phyloP scores from a whole-genome alignment of 768 basidiomycete species.

The Auricularia cornea region DNA sequence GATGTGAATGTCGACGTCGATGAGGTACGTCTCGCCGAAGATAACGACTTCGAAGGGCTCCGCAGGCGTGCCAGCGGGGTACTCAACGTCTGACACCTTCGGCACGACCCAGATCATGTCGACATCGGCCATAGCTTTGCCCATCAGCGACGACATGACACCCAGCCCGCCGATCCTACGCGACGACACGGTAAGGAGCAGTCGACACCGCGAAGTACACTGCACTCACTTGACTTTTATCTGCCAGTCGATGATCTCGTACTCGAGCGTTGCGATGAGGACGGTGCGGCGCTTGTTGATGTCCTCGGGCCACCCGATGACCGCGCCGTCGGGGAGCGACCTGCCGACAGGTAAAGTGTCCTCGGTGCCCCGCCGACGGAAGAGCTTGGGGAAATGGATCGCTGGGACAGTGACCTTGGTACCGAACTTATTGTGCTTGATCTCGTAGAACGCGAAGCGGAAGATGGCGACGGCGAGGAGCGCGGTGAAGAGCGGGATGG shows the following conservation, averaged over 20 bases:
- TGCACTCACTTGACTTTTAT: conserved; percentile 66
- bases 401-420: conserved; percentile 81
- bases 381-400: conserved; percentile 40
- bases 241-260: conserved; percentile 97
- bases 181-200: not conserved
- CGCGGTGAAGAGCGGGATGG: conserved; percentile 81
- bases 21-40: conserved; percentile 90
- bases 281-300: conserved; percentile 86
- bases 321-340: conserved; percentile 39
- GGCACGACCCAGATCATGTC: conserved; percentile 91
- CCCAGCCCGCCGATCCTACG: conserved; percentile 81
- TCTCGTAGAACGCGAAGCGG: conserved; percentile 95
- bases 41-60: conserved; percentile 96
- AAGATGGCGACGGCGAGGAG: conserved; percentile 75
- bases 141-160: conserved; percentile 97
- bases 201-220: not conserved
- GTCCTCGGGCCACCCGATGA: conserved; percentile 96
- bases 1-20: conserved; percentile 89
- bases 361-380: conserved; percentile 28
- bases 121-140: conserved; percentile 96
- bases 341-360: conserved; percentile 44
- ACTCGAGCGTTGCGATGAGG: conserved; percentile 86
- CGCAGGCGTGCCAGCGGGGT: conserved; percentile 82
- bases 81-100: conserved; percentile 91
- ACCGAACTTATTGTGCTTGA: conserved; percentile 90